Base-by-base conservation (phyloP, 139 green algal species). In the Choricystis sp. region DNA sequence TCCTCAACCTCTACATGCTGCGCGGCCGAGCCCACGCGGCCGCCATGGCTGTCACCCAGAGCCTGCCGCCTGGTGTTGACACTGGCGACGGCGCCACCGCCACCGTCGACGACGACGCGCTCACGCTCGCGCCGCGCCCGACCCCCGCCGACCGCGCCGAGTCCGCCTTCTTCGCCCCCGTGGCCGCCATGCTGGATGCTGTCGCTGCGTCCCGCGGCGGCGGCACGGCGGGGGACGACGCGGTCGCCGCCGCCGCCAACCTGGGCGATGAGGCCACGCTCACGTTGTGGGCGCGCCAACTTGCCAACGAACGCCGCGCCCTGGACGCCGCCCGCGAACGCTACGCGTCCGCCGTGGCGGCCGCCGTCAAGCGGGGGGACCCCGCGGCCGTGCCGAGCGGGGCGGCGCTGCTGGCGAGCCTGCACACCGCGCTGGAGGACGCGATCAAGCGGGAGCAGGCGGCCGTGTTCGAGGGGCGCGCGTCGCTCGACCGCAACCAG, bases 401-500 rank as follows among this genome's bases (percentile, higher is more conserved):
- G 9, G 40, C 40, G 40, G 9, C 40, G 9, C 9, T 52, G 40
- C 9, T 52, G 40, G 40, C 40, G 9, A 16, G 16, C 9, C 9
- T 52, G 40, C 16, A 52, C 16, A 16, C 9, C 16, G 40, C 9
- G 40, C 9, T 16, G 9, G 40, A 21, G 40, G 9, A 52, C 9
- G 40, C 40, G 9, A 52, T 52, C 16, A 9, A 16, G 9, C 40
- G 40, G 40, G 40, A 52, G 40, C 40, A 52, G 49, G 4, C n/a
- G 57, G n/a, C 29, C 9, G 9, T 77, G 23, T 30, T 61, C 3
- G 22, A 31, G 19, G 58, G 63, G 24, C 31, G 55, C 3, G 3
- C 29, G 56, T 57, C 40, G 2, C 40, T 71, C 0, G 81, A 87
- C 64, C 48, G 75, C 4, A 24, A 26, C 19, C 66, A 72, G 28